Base-by-base conservation (phyloP, 2,329 filamentous ascomycete genomes). In the Huntiella savannae region DNA sequence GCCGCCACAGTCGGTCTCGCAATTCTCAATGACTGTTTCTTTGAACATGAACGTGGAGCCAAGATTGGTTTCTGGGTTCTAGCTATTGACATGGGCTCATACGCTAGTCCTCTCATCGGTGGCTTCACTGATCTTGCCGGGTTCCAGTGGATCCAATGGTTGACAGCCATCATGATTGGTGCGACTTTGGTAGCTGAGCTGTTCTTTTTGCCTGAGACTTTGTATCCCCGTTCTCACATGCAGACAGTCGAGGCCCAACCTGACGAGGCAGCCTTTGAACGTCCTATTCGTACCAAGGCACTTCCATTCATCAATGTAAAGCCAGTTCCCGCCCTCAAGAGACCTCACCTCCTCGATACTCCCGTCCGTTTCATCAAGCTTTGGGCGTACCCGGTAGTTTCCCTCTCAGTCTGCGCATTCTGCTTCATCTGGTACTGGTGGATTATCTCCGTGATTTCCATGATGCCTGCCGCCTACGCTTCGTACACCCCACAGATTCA, bases 371-470 rank as follows among this genome's bases (percentile, higher is more conserved):
- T 73, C 52, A 41, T 61, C 35, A 59, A 63, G 48, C 66, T 65
- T 2, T 73, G 67, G 53, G 62, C 60, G 47, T 67, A 64, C 51
- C 59, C 62, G 2, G 62, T 61, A 3, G 62, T 74, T 1, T 58
- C 62, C 0, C 56, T 73, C 6, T 56, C 64, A 2, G 60, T 73
- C 3, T 50, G 67, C 6, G 61, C 62, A 6, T 75, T 70, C 55
- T 67, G 62, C 51, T 73, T 71, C 51, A 55, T 61, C 2, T 71
- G 69, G 65, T 75, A 74, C 54, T 75, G 69, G 69, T 74, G 70
- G 69, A 59, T 71, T 4, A 51, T 71, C 8, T 66, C 64, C 0
- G 61, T 72, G 15, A 66, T 73, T 46, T 71, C 69, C 2, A 63
- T 70, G 59, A 58, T 70, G 3, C 70, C 70, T 0, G 60, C 63